Base-by-base conservation (phyloP, 108 stramenopile genomes). In the Asterionellopsis glacialis region DNA sequence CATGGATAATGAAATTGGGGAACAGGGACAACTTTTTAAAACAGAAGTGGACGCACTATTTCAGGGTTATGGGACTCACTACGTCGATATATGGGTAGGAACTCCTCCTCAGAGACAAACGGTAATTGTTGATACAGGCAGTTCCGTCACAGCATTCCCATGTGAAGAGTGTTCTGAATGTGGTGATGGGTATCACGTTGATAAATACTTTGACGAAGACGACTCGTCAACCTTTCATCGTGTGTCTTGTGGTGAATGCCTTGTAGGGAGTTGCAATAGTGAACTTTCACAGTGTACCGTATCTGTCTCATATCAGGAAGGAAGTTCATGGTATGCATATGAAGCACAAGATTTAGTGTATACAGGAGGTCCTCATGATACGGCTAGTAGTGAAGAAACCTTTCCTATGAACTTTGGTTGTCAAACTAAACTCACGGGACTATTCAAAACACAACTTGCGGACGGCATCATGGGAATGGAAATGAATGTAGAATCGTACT, bases 391-490 rank as follows among this genome's bases (percentile, higher is more conserved):
- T 60, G 57, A 83, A 23, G 57, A 78, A 22, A 84, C 83, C 9
- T 88, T 91, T 64, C 70, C 61, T 7, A 60, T 98, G 48, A 61
- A 65, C n/a, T 98, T 98, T 82, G 97, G 96, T 10, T 98, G 97
- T 69, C 96, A 96, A 67, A 78, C 70, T 24, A 67, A 64, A 16
- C 73, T 96, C 38, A 96, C 95, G 0, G 96, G 96, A 3, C 74
- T 98, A 25, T 98, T 98, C 76, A 76, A 82, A 50, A 96, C 95
- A 7, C 98, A 98, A 64, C 73, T 96, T 18, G 98, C 94, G 24
- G 94, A 96, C 65, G 98, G 98, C 0, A 98, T 98, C 66, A 95
- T 97, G 95, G 91, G 91, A 7, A 87, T 93, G 86, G 85, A 79
- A 51, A 75, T 77, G 51, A 70, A 71, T 1, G 23, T 65, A 11